These are phyloP conservation scores for Aleurites moluccanus DNA, from an alignment of 441 rosid species.

Conservation along the genomic window DNA sequence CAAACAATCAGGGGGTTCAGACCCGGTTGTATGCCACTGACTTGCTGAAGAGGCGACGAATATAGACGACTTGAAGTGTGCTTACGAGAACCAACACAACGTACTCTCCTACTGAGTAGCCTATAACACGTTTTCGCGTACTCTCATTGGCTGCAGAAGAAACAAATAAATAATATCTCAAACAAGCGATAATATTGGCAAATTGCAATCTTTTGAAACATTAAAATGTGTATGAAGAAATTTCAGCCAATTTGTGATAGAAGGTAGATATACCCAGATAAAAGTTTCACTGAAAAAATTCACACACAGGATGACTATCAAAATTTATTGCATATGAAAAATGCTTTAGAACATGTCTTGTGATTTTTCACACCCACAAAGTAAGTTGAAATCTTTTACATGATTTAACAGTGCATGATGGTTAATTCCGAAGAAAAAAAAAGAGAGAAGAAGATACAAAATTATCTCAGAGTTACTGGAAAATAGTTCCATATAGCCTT, in stretches of 20 bases:
- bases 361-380: background rate
- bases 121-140: constrained; percentile 79
- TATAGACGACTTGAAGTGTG: constrained; percentile 70
- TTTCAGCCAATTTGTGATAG: background rate
- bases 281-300: background rate
- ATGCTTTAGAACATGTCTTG: background rate
- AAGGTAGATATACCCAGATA: background rate
- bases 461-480: background rate
- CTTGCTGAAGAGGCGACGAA: constrained; percentile 94
- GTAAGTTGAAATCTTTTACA: background rate
- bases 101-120: constrained; percentile 82
- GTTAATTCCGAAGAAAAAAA: background rate
- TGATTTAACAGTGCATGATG: background rate
- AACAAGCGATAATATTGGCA: background rate
- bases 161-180: background rate
- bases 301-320: background rate
- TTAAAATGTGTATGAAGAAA: background rate
- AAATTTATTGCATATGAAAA: background rate
- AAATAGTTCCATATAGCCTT: background rate
- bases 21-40: constrained; percentile 90
- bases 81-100: constrained; percentile 67
- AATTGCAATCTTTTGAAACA: background rate
- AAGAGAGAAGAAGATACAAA: no score
- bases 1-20: constrained; percentile 32
- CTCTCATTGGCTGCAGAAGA: constrained; percentile 86